Conservation (phyloP, 345 rosid genomes). For the Camelina sativa region DNA sequence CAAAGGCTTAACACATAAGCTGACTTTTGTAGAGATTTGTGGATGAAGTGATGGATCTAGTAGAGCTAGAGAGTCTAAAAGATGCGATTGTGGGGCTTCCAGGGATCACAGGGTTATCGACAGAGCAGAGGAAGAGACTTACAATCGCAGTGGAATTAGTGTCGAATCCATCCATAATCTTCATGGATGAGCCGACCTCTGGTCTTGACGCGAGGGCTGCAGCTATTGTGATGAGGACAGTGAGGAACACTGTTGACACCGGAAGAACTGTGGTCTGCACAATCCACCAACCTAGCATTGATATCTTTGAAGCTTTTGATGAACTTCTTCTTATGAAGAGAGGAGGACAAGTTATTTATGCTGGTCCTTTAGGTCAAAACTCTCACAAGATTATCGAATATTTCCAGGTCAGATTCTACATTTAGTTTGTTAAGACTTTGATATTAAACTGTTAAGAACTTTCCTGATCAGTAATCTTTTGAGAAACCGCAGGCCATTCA, state of each 20-base stretch:
- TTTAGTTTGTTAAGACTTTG: background rate
- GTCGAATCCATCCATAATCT: slow-evolving; percentile 84
- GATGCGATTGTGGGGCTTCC: slow-evolving; percentile 73
- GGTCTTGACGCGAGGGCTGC: slow-evolving; percentile 94
- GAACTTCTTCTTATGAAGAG: slow-evolving; percentile 81
- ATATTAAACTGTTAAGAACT: background rate
- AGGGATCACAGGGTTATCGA: slow-evolving; percentile 76
- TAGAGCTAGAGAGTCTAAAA: slow-evolving; percentile 62
- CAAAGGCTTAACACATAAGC: background rate
- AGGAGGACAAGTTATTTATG: slow-evolving; percentile 84
- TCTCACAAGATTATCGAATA: slow-evolving; percentile 74
- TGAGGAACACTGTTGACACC: slow-evolving; percentile 88
- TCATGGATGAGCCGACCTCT: slow-evolving; percentile 95
- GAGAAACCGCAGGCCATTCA: slow-evolving; percentile 53
- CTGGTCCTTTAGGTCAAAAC: slow-evolving; percentile 70
- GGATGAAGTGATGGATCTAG: slow-evolving; percentile 71
- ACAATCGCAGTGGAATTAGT: slow-evolving; percentile 87
- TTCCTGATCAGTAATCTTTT: slow-evolving; percentile 3
- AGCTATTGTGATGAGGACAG: slow-evolving; percentile 91
- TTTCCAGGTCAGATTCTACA: slow-evolving; percentile 60
- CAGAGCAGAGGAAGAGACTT: slow-evolving; percentile 84
- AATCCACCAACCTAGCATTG: slow-evolving; percentile 87
- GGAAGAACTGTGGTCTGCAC: slow-evolving; percentile 91
- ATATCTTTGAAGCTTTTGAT: slow-evolving; percentile 89
- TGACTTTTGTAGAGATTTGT: slow-evolving; percentile 57